Base-by-base conservation (phyloP, 1,284 basidiomycete species). In the Fomitopsis betulina region DNA sequence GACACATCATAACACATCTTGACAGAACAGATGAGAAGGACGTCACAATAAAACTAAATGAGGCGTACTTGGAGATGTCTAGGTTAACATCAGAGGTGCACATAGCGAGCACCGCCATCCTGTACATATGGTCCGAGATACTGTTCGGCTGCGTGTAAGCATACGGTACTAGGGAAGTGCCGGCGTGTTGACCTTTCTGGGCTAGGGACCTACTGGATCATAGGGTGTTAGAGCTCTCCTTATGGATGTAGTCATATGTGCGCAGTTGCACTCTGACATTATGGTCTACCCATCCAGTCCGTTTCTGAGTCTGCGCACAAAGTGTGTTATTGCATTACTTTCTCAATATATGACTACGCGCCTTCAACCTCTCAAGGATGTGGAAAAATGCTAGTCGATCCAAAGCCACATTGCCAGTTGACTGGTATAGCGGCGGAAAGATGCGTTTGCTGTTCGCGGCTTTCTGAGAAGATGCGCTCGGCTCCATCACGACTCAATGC, bases 41-140 rank as follows among this genome's bases (percentile, higher is more conserved):
- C 81, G 98, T 84, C 87, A 93, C 87, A 9, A 94, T 88, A 60
- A 92, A 94, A 78, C 91, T 96, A 62, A 5, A 12, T 25, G 30
- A 25, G n/a, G 8, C 52, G 23, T 8, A 90, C 89, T 90, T 94
- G 40, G 87, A 75, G 8, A 94, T 79, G 69, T 97, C 92, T 8
- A 96, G 80, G 0, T 74, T 79, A 3, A 77, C 55, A 63, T 91
- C 91, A 1, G 85, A 84, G 1, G 82, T 83, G 63, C 94, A 89
- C 84, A 98, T 88, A 1, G 94, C 89, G 49, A 98, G 81, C 23
- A 98, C 74, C 1, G 93, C 90, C 96, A 98, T 98, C 56, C 96
- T 82, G 72, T 97, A 96, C 96, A 97, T 98, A 70, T 98, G 96
- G 71, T 98, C 96, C 3, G 94, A 88, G 62, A 98, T 96, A 65